Evolutionary conservation across 768 basidiomycete genomes (phyloP).

Genomic region (Sistotremastrum niveocremeum): DNA sequence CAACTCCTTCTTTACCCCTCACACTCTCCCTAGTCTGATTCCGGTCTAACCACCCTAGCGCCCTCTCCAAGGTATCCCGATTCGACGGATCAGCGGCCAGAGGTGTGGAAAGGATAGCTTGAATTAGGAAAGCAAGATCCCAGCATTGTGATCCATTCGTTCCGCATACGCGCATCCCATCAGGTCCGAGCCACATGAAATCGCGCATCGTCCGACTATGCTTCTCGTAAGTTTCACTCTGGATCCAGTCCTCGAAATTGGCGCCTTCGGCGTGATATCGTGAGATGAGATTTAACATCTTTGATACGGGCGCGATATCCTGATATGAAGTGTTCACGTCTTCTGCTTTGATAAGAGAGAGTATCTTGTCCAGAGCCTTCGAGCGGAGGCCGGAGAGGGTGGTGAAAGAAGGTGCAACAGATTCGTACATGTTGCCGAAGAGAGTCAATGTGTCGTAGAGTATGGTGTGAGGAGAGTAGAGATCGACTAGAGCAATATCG

Average conservation of each 20-base stretch:
- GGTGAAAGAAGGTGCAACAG: conserved; percentile 63
- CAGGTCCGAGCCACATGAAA: conserved; percentile 84
- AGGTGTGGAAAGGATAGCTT: conserved; percentile 83
- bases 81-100: conserved; percentile 61
- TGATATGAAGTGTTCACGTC: conserved; percentile 95
- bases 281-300: conserved; percentile 88
- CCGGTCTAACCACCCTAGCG: conserved; percentile 47
- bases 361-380: conserved; percentile 32
- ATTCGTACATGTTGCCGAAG: conserved; percentile 47
- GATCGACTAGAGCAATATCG: conserved; percentile 62
- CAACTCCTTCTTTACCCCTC: conserved; percentile 38
- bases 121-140: conserved; percentile 87
- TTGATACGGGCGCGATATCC: conserved; percentile 82
- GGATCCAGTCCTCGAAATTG: conserved; percentile 56
- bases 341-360: conserved; percentile 69
- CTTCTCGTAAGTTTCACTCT: conserved; percentile 15
- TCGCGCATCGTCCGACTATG: conserved; percentile 71
- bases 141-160: conserved; percentile 93
- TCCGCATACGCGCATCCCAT: conserved; percentile 93
- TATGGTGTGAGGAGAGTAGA: conserved; percentile 71
- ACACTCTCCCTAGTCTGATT: conserved; percentile 63
- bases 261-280: conserved; percentile 65
- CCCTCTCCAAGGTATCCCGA: conserved; percentile 3
- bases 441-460: conserved; percentile 44
- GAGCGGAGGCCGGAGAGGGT: conserved; percentile 54